phyloP scores from a whole-genome alignment of 306 rosid species.

The Cicer judaicum region DNA sequence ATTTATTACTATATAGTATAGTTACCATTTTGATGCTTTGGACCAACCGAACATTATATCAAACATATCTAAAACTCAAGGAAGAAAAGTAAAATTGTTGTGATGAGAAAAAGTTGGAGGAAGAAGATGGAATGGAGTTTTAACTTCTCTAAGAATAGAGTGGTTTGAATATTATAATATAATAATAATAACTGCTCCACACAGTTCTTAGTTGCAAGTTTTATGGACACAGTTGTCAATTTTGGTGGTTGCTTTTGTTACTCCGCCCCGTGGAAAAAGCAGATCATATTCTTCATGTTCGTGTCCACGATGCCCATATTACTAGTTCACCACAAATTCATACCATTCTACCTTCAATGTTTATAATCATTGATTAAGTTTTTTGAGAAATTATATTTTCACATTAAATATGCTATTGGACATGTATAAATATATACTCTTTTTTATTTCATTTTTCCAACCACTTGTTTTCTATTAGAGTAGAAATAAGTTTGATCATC shows the following conservation, averaged over 20 bases:
- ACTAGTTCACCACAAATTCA: not conserved
- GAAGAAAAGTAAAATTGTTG: not conserved
- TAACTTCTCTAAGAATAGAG: not conserved
- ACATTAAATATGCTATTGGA: too few relatives aligned
- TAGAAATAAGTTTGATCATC: too few relatives aligned
- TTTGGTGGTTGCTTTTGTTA: not conserved
- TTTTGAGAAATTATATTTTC: too few relatives aligned
- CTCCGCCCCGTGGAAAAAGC: not conserved
- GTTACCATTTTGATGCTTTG: slow-evolving; percentile 88
- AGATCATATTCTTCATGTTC: not conserved
- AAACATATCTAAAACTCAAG: slow-evolving; percentile 60
- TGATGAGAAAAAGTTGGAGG: slow-evolving; percentile 6
- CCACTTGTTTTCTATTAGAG: too few relatives aligned
- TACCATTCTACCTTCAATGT: too few relatives aligned
- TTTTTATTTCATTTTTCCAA: too few relatives aligned
- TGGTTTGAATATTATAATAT: not conserved
- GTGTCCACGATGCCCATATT: slow-evolving; percentile 21
- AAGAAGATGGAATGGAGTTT: not conserved
- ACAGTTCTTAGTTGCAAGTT: not conserved
- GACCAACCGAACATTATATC: slow-evolving; percentile 79
- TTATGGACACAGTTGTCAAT: not conserved
- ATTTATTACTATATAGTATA: not conserved
- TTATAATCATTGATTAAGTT: too few relatives aligned
- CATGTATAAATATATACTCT: too few relatives aligned
- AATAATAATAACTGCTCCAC: slow-evolving; percentile 3